These are phyloP conservation scores for Colletotrichum musicola DNA, from an alignment of 2,329 filamentous ascomycete species.

Conservation along the genomic window DNA sequence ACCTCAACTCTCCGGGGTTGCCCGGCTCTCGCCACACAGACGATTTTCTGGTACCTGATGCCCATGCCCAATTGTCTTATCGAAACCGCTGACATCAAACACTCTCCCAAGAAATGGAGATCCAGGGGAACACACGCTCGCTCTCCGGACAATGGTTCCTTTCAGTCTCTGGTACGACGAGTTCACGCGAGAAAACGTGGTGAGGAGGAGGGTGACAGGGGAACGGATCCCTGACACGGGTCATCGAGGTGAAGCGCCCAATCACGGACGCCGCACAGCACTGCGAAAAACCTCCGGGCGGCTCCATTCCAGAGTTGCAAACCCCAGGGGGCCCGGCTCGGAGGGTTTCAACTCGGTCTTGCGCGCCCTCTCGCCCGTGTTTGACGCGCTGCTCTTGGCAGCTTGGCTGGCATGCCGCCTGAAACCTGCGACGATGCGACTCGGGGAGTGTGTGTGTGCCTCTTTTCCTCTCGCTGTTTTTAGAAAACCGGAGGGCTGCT, in stretches of 20 bases:
- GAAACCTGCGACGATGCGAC: constrained; percentile 28
- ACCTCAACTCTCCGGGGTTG: constrained; percentile 2
- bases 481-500: neutral
- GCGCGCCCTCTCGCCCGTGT: constrained; percentile 21
- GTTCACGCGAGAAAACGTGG: constrained; percentile 1
- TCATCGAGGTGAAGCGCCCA: neutral
- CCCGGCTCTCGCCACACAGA: constrained; percentile 10
- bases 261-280: constrained; percentile 6
- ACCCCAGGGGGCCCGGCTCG: constrained; percentile 6
- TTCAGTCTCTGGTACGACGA: constrained; percentile 20
- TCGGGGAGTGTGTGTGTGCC: neutral
- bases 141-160: neutral
- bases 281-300: too few relatives aligned
- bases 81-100: constrained; percentile 32
- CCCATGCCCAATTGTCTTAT: constrained; percentile 1
- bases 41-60: neutral
- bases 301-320: too few relatives aligned
- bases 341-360: constrained; percentile 25
- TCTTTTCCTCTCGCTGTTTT: neutral
- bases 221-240: too few relatives aligned
- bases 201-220: too few relatives aligned
- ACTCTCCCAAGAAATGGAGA: constrained; percentile 5
- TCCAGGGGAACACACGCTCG: constrained; percentile 13
- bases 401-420: constrained; percentile 7
- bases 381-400: constrained; percentile 34